Percentiles rank a stretch among this genome's conserved stretches.
Evolutionary conservation across 2,329 filamentous ascomycete genomes (phyloP).

Genomic region (Penicillium brevicompactum): DNA sequence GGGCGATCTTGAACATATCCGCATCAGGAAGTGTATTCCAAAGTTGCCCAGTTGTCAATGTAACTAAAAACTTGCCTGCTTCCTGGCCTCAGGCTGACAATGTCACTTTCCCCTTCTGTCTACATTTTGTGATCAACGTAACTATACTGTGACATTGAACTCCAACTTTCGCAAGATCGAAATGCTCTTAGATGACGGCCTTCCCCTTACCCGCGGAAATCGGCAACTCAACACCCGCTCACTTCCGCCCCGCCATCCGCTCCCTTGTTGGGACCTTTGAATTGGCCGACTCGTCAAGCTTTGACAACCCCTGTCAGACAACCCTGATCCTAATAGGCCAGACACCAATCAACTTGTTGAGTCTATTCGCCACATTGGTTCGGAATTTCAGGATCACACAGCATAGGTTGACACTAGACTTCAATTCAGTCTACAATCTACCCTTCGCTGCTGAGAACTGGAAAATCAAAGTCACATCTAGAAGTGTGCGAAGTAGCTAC

Average conservation of each 20-base stretch:
- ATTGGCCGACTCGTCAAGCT: constrained; percentile 5
- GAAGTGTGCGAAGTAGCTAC: not conserved
- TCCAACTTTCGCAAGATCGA: not conserved
- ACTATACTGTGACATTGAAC: not conserved
- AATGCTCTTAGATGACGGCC: not conserved
- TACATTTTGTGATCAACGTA: not conserved
- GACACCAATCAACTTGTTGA: not conserved
- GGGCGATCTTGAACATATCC: too few relatives aligned
- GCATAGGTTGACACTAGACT: not conserved
- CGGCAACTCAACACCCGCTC: constrained; percentile 20
- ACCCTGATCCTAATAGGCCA: not conserved
- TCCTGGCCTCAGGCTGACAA: not conserved
- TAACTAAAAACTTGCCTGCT: too few relatives aligned
- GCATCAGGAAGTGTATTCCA: too few relatives aligned
- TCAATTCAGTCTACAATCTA: not conserved
- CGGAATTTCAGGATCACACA: not conserved
- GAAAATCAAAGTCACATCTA: not conserved
- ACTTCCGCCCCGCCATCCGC: constrained; percentile 15
- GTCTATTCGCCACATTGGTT: not conserved
- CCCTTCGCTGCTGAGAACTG: not conserved
- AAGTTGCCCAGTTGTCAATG: too few relatives aligned
- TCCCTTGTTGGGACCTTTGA: constrained; percentile 12
- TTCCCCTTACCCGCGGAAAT: constrained; percentile 19
- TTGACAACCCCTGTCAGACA: constrained; percentile 12
- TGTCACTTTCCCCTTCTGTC: not conserved